Percentiles rank a stretch among this genome's conserved stretches.
phyloP scores from a whole-genome alignment of 75 land plant genomes.

The Selaginella moellendorffii region DNA sequence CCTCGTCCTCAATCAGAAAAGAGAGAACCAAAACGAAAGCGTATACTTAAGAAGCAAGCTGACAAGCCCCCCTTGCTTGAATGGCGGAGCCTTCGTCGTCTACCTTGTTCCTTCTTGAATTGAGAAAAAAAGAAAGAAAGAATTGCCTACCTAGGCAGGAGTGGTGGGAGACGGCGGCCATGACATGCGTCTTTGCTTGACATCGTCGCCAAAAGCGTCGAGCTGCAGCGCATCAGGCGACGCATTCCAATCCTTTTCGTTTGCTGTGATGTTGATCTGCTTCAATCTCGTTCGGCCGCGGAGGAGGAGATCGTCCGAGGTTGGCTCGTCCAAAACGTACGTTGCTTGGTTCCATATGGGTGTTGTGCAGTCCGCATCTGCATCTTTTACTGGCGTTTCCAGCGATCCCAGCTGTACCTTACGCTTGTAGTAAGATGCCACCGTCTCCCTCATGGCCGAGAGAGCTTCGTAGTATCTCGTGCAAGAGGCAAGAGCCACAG shows the following conservation, averaged over 20 bases:
- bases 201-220: constrained; percentile 12
- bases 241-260: constrained; percentile 4
- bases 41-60: too few relatives aligned
- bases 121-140: too few relatives aligned
- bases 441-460: constrained; percentile 84
- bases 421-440: constrained; percentile 62
- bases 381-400: constrained; percentile 22
- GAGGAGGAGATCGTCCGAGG: constrained; percentile 30
- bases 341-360: constrained; percentile 18
- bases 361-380: constrained; percentile 24
- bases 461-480: constrained; percentile 89
- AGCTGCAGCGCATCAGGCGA: constrained; percentile 13
- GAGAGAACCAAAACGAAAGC: too few relatives aligned
- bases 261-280: constrained; percentile 8
- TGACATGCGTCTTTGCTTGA: constrained; percentile 39
- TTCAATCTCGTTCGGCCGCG: constrained; percentile 19
- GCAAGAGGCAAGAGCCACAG: constrained; percentile 94
- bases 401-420: constrained; percentile 41
- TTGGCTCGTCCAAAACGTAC: constrained; percentile 19
- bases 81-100: too few relatives aligned
- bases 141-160: background rate
- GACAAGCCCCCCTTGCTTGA: too few relatives aligned
- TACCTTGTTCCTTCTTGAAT: too few relatives aligned
- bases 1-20: too few relatives aligned
- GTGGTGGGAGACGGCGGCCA: constrained; percentile 33